Conservation (phyloP, 495 filamentous ascomycete genomes). For the Aspergillus kassunensis region DNA sequence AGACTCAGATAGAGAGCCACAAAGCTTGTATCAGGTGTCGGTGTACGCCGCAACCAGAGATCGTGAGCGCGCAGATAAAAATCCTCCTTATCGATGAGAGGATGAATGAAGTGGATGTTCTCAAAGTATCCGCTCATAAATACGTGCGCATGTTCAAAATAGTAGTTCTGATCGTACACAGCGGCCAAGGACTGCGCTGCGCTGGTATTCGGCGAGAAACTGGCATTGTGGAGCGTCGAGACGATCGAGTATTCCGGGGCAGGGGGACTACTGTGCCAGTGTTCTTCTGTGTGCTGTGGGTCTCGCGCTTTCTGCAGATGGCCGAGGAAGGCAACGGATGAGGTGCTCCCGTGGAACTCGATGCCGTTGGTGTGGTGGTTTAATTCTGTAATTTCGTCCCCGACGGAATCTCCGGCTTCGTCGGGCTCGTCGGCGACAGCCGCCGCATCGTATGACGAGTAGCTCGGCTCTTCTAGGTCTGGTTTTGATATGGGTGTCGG, state of each 20-base stretch:
- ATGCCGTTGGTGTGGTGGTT: constrained; percentile 40
- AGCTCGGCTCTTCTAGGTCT: neutral
- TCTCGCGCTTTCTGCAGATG: constrained; percentile 32
- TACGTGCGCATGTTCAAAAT: constrained; percentile 38
- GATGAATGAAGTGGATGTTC: constrained; percentile 41
- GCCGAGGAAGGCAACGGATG: constrained; percentile 32
- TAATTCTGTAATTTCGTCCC: constrained; percentile 33
- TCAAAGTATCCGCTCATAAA: constrained; percentile 45
- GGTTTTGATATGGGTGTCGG: constrained; percentile 26
- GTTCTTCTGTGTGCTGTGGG: constrained; percentile 17
- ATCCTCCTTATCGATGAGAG: constrained; percentile 40
- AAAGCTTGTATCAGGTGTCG: constrained; percentile 34
- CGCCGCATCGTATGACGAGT: neutral
- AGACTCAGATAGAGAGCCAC: constrained; percentile 39
- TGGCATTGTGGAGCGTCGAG: constrained; percentile 37
- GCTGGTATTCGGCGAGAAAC: constrained; percentile 31
- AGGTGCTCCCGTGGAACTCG: constrained; percentile 41
- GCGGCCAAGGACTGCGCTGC: constrained; percentile 20
- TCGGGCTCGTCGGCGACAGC: constrained; percentile 20
- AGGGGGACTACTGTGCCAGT: constrained; percentile 2
- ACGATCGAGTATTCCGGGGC: constrained; percentile 28
- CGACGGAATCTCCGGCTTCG: constrained; percentile 25
- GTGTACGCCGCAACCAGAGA: constrained; percentile 32
- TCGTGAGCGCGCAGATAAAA: constrained; percentile 35
- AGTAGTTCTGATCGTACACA: constrained; percentile 34